Evolutionary conservation across 257 asterid genomes (phyloP), one percentile per base, ranked within the genome.

Genomic region (Henckelia pumila): DNA sequence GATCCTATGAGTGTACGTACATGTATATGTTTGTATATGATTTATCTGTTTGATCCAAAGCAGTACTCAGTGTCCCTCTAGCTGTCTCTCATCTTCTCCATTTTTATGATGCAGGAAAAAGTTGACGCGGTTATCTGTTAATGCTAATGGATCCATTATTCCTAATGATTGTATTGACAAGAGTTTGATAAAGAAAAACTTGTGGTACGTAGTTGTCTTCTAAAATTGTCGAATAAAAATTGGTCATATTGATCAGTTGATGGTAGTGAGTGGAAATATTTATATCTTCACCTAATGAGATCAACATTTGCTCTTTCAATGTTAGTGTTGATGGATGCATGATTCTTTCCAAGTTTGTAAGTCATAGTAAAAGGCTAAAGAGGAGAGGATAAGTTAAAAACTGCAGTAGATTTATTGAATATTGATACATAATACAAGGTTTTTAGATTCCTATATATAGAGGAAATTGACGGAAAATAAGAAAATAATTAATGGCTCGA

Each of bases 81-180:
- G 55, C 56, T 75, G 63, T 32, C 21, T 75, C 52, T 49, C 61
- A 58, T 53, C 55, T 47, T 33, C 29, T 49, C 67, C 66, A 59
- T 22, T 75, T 68, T 67, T 60, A 40, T 47, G 49, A 25, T 80
- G 80, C 86, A 93, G 97, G 74, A 84, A 88, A 80, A 86, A 77
- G 83, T 78, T 82, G 78, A 86, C 96, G 19, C 69, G 95, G 71
- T 80, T 93, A 71, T 88, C 99, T 52, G 95, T 93, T 68, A 80
- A 88, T 76, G 97, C 99, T 72, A 93, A 93, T 85, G 99, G 96
- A 61, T 81, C 85, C 56, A 73, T 72, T 71, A 76, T 93, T 68
- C 88, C 97, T 65, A 88, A 84, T 63, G 95, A 87, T 61, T 84
- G 85, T 40, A 59, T 77, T 35, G 99, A 88, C 71, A 90, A 81